Percentiles rank a stretch among this genome's conserved stretches.
phyloP scores from a whole-genome alignment of 2,329 filamentous ascomycete species.

The Colletotrichum tropicale region DNA sequence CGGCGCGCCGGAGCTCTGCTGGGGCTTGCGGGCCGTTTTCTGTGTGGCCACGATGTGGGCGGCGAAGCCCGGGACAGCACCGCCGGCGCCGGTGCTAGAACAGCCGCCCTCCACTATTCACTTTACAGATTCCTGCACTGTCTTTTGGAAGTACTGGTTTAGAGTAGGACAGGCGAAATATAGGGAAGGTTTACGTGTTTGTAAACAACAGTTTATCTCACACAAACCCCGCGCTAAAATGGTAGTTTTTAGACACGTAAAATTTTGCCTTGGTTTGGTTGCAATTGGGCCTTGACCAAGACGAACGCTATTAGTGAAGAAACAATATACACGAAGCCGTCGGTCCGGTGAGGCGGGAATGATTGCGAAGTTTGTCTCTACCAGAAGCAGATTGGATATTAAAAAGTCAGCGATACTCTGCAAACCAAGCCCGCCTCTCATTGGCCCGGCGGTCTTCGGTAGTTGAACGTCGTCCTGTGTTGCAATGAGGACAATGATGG shows the following conservation, averaged over 20 bases:
- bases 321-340: not conserved
- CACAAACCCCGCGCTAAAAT: not conserved
- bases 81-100: not conserved
- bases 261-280: not conserved
- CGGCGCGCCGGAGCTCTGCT: not conserved
- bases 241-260: not conserved
- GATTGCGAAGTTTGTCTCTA: not conserved
- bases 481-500: not conserved
- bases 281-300: not conserved
- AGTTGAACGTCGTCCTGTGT: not conserved
- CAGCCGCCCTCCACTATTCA: conserved; percentile 1
- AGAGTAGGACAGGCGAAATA: not conserved
- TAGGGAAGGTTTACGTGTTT: not conserved
- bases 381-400: not conserved
- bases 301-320: not conserved
- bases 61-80: not conserved
- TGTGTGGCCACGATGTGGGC: not conserved
- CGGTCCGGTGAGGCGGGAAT: not conserved
- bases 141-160: not conserved
- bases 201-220: not conserved
- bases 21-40: not conserved
- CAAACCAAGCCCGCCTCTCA: not conserved
- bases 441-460: not conserved
- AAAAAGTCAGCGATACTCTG: not conserved
- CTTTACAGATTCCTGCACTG: conserved; percentile 19